Evolutionary conservation across 805 yeast genomes (phyloP).

Genomic region (Schwanniomyces sp.): DNA sequence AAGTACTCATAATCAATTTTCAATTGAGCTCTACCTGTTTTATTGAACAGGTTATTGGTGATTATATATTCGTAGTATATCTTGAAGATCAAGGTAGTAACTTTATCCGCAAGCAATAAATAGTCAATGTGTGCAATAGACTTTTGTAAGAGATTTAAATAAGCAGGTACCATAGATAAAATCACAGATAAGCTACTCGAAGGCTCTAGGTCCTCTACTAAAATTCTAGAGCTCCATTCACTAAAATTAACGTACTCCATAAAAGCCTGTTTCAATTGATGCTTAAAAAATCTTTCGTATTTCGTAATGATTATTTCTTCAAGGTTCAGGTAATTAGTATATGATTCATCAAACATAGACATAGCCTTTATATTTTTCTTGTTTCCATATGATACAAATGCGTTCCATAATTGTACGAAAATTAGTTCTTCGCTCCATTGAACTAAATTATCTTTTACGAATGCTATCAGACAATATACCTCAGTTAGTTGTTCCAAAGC

Average conservation of each 20-base stretch:
- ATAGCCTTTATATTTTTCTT: conserved; percentile 13
- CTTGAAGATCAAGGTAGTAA: conserved; percentile 24
- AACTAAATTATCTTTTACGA: conserved; percentile 25
- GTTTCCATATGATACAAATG: conserved; percentile 20
- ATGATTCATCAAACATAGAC: conserved; percentile 29
- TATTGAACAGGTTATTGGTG: conserved; percentile 37
- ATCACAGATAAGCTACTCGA: conserved; percentile 22
- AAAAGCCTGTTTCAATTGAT: conserved; percentile 29
- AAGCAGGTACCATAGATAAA: conserved; percentile 22
- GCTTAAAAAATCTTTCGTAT: conserved; percentile 30
- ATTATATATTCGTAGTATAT: conserved; percentile 37
- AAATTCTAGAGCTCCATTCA: conserved; percentile 27
- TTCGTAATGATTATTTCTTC: conserved; percentile 16
- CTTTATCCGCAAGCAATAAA: conserved; percentile 22
- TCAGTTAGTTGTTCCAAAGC: conserved; percentile 29
- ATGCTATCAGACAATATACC: conserved; percentile 35
- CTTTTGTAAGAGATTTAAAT: conserved; percentile 20
- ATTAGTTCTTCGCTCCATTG: conserved; percentile 40
- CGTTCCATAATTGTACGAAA: conserved; percentile 40
- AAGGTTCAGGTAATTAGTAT: conserved; percentile 22
- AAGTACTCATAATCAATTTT: conserved; percentile 26
- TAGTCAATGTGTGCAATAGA: conserved; percentile 31
- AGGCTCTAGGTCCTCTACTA: conserved; percentile 10
- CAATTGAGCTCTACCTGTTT: conserved; percentile 32
- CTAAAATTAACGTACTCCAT: conserved; percentile 38